phyloP scores from a whole-genome alignment of 768 basidiomycete genomes.

The Kwoniella europaea region DNA sequence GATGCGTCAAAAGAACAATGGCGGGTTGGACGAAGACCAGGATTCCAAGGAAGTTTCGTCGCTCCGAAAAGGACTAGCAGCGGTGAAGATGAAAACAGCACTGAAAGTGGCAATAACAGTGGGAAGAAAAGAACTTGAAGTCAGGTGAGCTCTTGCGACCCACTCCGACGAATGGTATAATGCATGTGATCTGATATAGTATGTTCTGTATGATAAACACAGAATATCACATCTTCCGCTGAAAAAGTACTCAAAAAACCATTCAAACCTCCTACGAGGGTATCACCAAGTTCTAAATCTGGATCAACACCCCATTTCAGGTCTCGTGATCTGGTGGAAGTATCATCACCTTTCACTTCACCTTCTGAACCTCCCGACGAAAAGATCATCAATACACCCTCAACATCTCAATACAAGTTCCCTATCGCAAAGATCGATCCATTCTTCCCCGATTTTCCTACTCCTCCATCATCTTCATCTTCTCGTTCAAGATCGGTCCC shows the following conservation, averaged over 20 bases:
- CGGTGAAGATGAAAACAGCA: not conserved
- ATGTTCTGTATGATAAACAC: not conserved
- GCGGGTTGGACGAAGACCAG: conserved; percentile 45
- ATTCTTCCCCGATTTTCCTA: conserved; percentile 15
- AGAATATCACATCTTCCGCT: conserved; percentile 36
- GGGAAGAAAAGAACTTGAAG: conserved; percentile 24
- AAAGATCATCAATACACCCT: too few relatives aligned
- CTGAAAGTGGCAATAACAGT: not conserved
- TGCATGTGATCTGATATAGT: conserved; percentile 3
- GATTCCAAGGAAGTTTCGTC: conserved; percentile 41
- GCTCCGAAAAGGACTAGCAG: conserved; percentile 8
- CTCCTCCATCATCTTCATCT: conserved; percentile 3
- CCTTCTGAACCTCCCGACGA: not conserved
- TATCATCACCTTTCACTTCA: not conserved
- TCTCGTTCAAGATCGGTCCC: not conserved
- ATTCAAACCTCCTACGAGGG: conserved; percentile 35
- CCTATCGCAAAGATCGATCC: conserved; percentile 4
- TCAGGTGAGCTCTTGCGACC: conserved; percentile 25
- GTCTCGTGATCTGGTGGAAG: not conserved
- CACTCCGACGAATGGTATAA: not conserved
- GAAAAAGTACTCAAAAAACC: conserved; percentile 48
- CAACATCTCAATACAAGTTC: too few relatives aligned
- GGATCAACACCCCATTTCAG: not conserved
- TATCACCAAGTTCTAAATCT: conserved; percentile 9
- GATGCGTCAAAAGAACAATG: conserved; percentile 33